These are phyloP conservation scores for Pyrus bretschneideri DNA, from an alignment of 306 rosid species.

Conservation along the genomic window DNA sequence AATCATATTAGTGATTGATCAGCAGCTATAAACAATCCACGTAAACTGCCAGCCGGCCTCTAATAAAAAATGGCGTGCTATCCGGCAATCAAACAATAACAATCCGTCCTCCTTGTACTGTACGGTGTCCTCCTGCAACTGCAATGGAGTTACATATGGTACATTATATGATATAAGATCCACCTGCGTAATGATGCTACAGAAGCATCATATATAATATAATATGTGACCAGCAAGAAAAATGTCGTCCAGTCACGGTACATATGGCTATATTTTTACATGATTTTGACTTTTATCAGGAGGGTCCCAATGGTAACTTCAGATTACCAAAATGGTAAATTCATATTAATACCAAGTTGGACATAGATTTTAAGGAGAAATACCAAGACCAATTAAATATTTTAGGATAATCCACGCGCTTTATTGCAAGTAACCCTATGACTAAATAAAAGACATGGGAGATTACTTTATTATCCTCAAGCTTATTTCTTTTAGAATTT, in stretches of 20 bases:
- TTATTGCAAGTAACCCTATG: too few relatives aligned
- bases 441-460: too few relatives aligned
- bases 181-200: too few relatives aligned
- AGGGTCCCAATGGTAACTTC: not conserved
- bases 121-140: not conserved
- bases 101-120: not conserved
- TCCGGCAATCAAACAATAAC: not conserved
- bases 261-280: not conserved
- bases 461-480: too few relatives aligned
- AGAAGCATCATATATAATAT: too few relatives aligned
- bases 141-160: not conserved
- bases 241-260: not conserved
- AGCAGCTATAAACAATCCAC: not conserved
- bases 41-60: not conserved
- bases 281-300: not conserved
- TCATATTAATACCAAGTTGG: too few relatives aligned
- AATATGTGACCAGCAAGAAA: not conserved
- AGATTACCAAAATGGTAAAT: not conserved
- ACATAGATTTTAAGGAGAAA: too few relatives aligned
- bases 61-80: not conserved
- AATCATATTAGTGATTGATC: not conserved
- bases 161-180: too few relatives aligned
- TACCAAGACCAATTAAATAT: too few relatives aligned
- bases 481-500: too few relatives aligned
- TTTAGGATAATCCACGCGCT: too few relatives aligned